Base-by-base conservation (phyloP, 2,329 filamentous ascomycete species). In the Xylariales sp. region DNA sequence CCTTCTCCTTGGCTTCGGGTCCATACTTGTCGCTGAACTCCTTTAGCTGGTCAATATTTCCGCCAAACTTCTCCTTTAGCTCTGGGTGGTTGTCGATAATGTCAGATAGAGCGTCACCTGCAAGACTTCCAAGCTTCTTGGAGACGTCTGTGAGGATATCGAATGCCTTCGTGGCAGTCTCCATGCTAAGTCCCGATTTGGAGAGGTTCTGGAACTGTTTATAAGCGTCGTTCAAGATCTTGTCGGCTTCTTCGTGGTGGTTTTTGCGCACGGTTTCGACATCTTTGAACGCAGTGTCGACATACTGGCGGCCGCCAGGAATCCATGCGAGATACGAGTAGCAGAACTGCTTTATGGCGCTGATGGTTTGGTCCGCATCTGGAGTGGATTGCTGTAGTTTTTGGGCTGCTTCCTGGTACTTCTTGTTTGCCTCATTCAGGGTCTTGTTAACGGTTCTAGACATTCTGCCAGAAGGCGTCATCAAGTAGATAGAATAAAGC, bases 1-100 rank as follows among this genome's bases (percentile, higher is more conserved):
- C 74, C 58, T 86, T 74, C 69, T 88, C 81, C 73, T 88, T 86
- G 0, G 82, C 84, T 54, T 88, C 81, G 0, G 84, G 85, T 0
- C 85, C 85, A 51, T 84, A 83, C 42, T 78, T 67, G 12, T 87
- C 75, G 18, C 79, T 79, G 59, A 87, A 71, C 47, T 79, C 60
- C 70, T 86, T 85, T 34, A 89, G 65, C 56, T 85, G 74, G 34
- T 85, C 76, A 30, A 85, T 61, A 48, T 76, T 80, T 10, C 76
- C 78, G 12, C 84, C 84, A 7, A 88, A 62, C 62, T 84, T 82
- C 54, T 88, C 74, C 67, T 86, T 87, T 15, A 87, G 52, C 49
- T 83, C 60, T 0, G 85, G 85, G 55, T 89, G 84, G 55, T 87
- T 86, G 51, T 88, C 73, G 35, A 88, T 58, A 29, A 89, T 75